Base-by-base conservation (phyloP, 108 stramenopile genomes). In the Parietichytrium sp. region DNA sequence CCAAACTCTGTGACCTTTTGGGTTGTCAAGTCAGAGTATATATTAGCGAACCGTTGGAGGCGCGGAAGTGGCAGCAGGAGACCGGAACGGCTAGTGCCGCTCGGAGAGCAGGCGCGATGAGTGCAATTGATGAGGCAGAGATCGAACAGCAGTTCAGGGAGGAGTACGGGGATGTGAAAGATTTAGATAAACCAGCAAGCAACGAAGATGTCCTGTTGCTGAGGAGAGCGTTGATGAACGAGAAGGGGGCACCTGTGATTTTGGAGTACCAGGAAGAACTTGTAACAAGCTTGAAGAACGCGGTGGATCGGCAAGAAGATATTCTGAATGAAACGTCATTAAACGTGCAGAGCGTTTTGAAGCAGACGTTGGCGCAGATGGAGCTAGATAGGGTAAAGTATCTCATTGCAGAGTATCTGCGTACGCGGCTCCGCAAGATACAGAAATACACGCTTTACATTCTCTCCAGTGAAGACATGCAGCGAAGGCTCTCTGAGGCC, bases 331-430 rank as follows among this genome's bases (percentile, higher is more conserved):
- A 72, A 42, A 16, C 45, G 61, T 42, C 36, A 42, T 0, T 23
- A 38, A 72, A 72, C 1, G 61, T 72, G 61, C 36, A n/a, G n/a
- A 36, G 13, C 38, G 45, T 72, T 33, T 45, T 72, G 61, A 33
- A 38, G 20, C 20, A 33, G 0, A 36, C 45, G 42, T 13, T 72
- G 3, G 36, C 36, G 10, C 61, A 72, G 42, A 72, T 72, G 61
- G 61, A 72, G 33, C 3, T 72, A 38, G 61, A 72, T 38, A 33
- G 61, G 38, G 61, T 72, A 6, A 72, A 72, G 23, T 72, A 72
- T 38, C 42, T 72, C 15, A 6, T 72, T 10, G 61, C 45, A 15
- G 61, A 72, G 42, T 72, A 72, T 42, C 33, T 72, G 61, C 61
- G 61, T 25, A 72, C 61, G 61, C 18, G 61, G 13, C 33, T 72